Conservation (phyloP, 805 yeast genomes). For the Ogataea saltuana region DNA sequence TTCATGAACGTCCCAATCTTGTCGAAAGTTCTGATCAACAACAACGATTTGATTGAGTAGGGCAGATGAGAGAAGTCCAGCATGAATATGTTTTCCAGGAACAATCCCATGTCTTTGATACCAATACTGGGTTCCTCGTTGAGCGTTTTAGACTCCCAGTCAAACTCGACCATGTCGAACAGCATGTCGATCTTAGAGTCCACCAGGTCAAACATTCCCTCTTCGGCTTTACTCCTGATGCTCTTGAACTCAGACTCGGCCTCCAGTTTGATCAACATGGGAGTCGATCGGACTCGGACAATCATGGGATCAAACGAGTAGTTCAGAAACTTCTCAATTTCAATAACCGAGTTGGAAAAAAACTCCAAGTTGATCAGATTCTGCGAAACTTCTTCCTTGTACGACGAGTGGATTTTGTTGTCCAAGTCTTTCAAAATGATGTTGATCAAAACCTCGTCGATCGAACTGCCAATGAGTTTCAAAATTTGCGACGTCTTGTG, state of each 20-base stretch:
- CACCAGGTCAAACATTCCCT: conserved; percentile 76
- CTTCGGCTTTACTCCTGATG: conserved; percentile 73
- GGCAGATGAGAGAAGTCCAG: conserved; percentile 85
- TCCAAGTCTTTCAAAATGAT: conserved; percentile 67
- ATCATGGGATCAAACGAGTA: conserved; percentile 37
- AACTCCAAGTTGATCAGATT: conserved; percentile 85
- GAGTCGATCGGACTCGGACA: conserved; percentile 33
- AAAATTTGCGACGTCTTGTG: conserved; percentile 62
- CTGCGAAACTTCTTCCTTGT: conserved; percentile 90
- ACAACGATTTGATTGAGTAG: conserved; percentile 67
- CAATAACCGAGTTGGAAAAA: conserved; percentile 72
- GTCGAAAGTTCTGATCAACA: conserved; percentile 87
- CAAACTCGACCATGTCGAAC: conserved; percentile 80
- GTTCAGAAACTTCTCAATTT: conserved; percentile 52
- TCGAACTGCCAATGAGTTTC: conserved; percentile 57
- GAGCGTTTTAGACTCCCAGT: conserved; percentile 63
- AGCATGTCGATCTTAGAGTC: conserved; percentile 78
- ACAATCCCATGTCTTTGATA: conserved; percentile 81
- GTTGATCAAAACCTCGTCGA: conserved; percentile 69
- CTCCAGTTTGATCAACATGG: conserved; percentile 36
- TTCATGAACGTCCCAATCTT: conserved; percentile 73
- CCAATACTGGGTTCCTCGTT: conserved; percentile 69
- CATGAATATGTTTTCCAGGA: conserved; percentile 79
- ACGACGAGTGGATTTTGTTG: conserved; percentile 62
- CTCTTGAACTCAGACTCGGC: conserved; percentile 50